Evolutionary conservation across 2,329 filamentous ascomycete genomes (phyloP).

Genomic region (Trichoderma hamatum): DNA sequence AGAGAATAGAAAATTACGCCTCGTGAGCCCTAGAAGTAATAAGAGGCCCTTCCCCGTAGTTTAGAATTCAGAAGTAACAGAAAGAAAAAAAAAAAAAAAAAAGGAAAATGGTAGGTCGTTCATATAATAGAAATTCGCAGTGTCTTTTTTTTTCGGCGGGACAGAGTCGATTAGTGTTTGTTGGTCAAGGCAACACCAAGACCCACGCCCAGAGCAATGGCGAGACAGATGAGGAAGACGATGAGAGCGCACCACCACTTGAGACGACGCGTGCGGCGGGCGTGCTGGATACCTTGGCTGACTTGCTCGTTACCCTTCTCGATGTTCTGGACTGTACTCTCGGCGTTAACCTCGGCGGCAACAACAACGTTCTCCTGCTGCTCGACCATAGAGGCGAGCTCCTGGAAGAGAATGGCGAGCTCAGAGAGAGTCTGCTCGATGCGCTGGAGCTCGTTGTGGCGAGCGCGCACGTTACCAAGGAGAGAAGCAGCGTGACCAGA

Average conservation of each 20-base stretch:
- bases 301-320: conserved; percentile 72
- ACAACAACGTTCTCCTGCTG: conserved; percentile 68
- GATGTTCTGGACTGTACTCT: conserved; percentile 67
- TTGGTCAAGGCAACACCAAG: conserved; percentile 51
- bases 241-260: conserved; percentile 81
- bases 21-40: conserved; percentile 15
- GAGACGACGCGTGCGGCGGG: conserved; percentile 68
- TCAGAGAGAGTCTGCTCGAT: conserved; percentile 77
- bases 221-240: conserved; percentile 59
- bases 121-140: not conserved
- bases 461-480: conserved; percentile 76
- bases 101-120: not conserved
- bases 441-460: conserved; percentile 80
- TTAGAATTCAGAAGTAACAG: not conserved
- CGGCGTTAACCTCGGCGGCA: conserved; percentile 66
- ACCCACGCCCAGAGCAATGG: conserved; percentile 57
- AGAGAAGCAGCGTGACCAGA: conserved; percentile 72
- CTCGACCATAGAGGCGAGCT: conserved; percentile 74
- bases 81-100: not conserved
- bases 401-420: conserved; percentile 70
- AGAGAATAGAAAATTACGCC: conserved; percentile 18
- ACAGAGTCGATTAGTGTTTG: conserved; percentile 13
- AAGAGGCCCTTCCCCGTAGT: not conserved
- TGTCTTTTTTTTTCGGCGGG: not conserved
- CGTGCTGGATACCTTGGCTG: conserved; percentile 66